phyloP scores from a whole-genome alignment of 345 rosid species.

The Excoecaria cochinchinensis region DNA sequence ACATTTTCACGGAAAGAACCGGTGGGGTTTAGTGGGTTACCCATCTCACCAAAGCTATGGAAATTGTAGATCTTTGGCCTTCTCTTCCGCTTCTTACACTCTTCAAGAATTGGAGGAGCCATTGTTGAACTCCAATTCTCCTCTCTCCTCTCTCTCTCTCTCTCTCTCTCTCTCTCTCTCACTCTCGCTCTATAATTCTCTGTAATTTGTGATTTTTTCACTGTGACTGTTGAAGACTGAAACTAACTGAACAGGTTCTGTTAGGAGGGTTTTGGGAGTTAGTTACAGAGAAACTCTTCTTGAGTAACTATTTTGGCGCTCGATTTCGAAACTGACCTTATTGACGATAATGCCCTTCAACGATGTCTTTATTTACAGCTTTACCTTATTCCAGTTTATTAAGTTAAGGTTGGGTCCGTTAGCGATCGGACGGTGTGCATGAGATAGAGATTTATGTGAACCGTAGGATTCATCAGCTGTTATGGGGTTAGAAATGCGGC shows the following conservation, averaged over 20 bases:
- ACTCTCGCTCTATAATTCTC: not conserved
- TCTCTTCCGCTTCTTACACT: conserved; percentile 63
- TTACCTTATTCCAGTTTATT: too few species aligned
- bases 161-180: too few species aligned
- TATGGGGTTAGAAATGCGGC: not conserved
- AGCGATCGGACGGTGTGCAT: not conserved
- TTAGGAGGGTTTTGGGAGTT: not conserved
- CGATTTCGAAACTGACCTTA: not conserved
- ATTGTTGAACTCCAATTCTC: conserved; percentile 21
- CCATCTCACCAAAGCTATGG: conserved; percentile 46
- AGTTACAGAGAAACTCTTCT: not conserved
- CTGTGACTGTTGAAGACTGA: not conserved
- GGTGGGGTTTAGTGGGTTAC: conserved; percentile 38
- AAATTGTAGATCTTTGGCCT: conserved; percentile 44
- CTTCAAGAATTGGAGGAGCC: conserved; percentile 56
- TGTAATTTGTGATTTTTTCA: not conserved
- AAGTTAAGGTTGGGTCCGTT: not conserved
- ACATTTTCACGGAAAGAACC: conserved; percentile 63
- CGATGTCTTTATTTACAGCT: not conserved
- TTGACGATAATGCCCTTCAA: not conserved
- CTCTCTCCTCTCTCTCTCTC: not conserved
- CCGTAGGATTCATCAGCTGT: not conserved
- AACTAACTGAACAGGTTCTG: not conserved
- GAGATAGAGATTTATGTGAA: not conserved
- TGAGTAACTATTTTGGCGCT: not conserved